These are phyloP conservation scores for Hysterium pulicare DNA, from an alignment of 2,329 filamentous ascomycete species.

Conservation along the genomic window DNA sequence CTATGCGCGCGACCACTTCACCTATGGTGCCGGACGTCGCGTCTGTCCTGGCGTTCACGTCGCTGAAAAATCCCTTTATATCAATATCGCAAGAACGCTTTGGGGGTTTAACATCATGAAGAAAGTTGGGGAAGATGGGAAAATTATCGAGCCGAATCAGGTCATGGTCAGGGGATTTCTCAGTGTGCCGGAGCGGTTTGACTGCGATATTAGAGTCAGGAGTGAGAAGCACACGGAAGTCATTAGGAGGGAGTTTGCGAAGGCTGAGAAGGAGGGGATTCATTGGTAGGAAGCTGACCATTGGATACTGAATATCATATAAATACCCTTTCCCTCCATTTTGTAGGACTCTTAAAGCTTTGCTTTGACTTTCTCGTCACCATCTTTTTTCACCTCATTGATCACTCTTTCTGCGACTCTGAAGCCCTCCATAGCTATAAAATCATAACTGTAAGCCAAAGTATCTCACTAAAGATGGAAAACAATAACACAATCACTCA, in stretches of 20 bases:
- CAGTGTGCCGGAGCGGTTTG: conserved; percentile 28
- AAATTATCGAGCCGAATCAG: conserved; percentile 20
- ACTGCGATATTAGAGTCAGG: conserved; percentile 27
- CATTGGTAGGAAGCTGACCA: conserved; percentile 3
- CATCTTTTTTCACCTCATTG: conserved; percentile 32
- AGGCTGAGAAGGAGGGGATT: conserved; percentile 21
- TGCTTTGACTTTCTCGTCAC: too few species aligned
- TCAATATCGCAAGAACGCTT: conserved; percentile 32
- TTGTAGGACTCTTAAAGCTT: too few species aligned
- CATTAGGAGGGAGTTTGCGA: conserved; percentile 19
- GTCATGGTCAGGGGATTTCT: conserved; percentile 31
- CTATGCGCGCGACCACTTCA: conserved; percentile 33
- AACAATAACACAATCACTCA: too few species aligned
- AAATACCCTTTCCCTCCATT: too few species aligned
- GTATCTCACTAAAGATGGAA: too few species aligned
- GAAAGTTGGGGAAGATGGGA: conserved; percentile 22
- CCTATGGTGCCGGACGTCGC: conserved; percentile 33
- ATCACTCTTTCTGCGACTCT: conserved; percentile 45
- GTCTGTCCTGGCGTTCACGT: conserved; percentile 37
- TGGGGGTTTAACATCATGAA: conserved; percentile 34
- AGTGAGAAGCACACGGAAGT: conserved; percentile 20
- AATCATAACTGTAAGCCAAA: not conserved
- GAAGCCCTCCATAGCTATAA: conserved; percentile 43
- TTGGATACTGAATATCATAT: too few species aligned
- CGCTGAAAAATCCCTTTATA: conserved; percentile 35